phyloP scores from a whole-genome alignment of 225 moss, liverwort and hornwort species.

The Climacium dendroides region DNA sequence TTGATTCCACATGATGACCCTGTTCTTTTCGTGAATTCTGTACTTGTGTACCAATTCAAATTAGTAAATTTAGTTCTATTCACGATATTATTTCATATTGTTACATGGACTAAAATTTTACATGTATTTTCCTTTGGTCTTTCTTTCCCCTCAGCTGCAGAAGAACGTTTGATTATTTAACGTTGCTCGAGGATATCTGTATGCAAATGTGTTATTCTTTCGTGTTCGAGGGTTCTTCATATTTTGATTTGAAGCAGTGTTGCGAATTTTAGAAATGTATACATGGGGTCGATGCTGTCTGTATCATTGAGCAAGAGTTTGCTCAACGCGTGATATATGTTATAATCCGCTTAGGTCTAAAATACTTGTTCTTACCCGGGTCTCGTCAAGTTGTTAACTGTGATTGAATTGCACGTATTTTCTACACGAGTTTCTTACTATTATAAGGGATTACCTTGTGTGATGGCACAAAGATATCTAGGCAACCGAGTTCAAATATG shows the following conservation, averaged over 20 bases:
- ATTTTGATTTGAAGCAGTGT: not conserved
- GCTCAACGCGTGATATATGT: not conserved
- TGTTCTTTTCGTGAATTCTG: not conserved
- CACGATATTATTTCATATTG: not conserved
- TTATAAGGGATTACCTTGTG: conserved; percentile 18
- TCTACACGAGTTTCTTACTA: conserved; percentile 10
- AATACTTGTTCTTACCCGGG: not conserved
- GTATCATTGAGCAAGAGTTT: not conserved
- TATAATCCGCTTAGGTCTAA: not conserved
- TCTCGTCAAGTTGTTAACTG: not conserved
- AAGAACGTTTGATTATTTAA: not conserved
- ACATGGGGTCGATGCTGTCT: not conserved
- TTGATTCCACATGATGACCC: not conserved
- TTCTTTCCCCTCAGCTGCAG: not conserved
- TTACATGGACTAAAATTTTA: not conserved
- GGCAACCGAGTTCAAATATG: conserved; percentile 26
- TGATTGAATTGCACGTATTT: not conserved
- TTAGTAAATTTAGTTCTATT: not conserved
- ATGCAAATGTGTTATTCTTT: not conserved
- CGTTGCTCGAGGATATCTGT: not conserved
- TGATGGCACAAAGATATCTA: conserved; percentile 19
- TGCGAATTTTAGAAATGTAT: not conserved
- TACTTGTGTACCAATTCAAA: not conserved
- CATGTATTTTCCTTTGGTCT: not conserved
- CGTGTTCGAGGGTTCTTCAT: not conserved